Base-by-base conservation (phyloP, 23 red algal species). In the Gracilariopsis chorda region DNA sequence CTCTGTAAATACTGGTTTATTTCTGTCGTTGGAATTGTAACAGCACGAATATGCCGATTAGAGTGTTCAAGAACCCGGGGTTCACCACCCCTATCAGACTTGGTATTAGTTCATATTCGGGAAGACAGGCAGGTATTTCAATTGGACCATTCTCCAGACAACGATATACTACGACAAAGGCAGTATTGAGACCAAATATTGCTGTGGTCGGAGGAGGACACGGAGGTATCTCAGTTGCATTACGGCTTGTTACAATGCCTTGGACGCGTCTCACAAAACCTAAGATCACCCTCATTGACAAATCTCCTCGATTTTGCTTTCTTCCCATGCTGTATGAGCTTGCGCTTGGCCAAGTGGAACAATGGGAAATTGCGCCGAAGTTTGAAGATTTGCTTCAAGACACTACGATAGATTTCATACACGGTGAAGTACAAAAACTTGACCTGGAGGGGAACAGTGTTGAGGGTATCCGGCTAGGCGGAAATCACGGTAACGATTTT, bases 251-350 rank as follows among this genome's bases (percentile, higher is more conserved):
- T 63, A 70, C 88, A 5, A 25, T 96, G 72, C 93, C 97, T 39
- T 99, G 97, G 97, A 86, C 90, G 12, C 91, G 93, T 20, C 77
- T 95, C 29, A 92, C 78, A 27, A 74, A 75, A 34, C 97, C 97
- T 7, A 82, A 35, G 24, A 92, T 99, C 28, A 93, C 90, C 24
- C 58, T 99, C 21, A 90, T 99, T 40, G 97, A 99, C 74, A 64
- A 67, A 51, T 53, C 48, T 2, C 80, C 94, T 39, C 97, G 90
- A 44, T 99, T 99, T 76, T 83, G 85, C 19, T 99, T 99, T 68
- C 55, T 95, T 51, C 97, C 97, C 8, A 88, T 99, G 83, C 77
- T 99, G 11, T 99, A 99, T 79, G 97, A 99, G 68, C 90, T 94
- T 39, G 87, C 88, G 29, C 36, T 86, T 44, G 93, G 93, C 20